Evolutionary conservation across 192 early-diverging fungal species (phyloP).

Genomic region (Funneliformis mosseae): DNA sequence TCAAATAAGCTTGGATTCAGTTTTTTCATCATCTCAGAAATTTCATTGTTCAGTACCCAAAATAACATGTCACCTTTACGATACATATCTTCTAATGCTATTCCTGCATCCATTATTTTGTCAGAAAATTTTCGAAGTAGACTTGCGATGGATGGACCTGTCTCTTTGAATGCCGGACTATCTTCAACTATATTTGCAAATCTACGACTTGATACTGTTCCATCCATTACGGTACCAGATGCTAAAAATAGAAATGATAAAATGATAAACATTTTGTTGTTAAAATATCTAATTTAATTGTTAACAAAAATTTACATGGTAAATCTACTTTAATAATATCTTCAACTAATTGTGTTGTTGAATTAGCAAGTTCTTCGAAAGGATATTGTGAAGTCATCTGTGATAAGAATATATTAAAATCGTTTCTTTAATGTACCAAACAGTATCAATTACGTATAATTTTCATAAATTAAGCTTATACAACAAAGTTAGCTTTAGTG

Average conservation of each 20-base stretch:
- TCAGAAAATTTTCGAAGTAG: not conserved
- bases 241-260: not conserved
- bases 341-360: not conserved
- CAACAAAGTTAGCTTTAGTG: not conserved
- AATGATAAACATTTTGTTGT: not conserved
- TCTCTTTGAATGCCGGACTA: conserved; percentile 3
- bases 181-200: conserved; percentile 22
- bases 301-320: conserved; percentile 1
- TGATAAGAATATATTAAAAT: not conserved
- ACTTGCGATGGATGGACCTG: not conserved
- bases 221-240: not conserved
- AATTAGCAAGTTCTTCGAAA: not conserved
- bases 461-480: not conserved
- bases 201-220: not conserved
- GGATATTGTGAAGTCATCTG: not conserved
- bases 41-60: not conserved
- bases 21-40: not conserved
- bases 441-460: not conserved
- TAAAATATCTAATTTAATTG: too few species aligned
- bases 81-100: conserved; percentile 21
- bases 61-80: not conserved
- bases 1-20: conserved; percentile 8
- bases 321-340: not conserved
- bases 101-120: conserved; percentile 16
- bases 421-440: not conserved